Conservation (phyloP, 768 basidiomycete species). For the Obba rivulosa region DNA sequence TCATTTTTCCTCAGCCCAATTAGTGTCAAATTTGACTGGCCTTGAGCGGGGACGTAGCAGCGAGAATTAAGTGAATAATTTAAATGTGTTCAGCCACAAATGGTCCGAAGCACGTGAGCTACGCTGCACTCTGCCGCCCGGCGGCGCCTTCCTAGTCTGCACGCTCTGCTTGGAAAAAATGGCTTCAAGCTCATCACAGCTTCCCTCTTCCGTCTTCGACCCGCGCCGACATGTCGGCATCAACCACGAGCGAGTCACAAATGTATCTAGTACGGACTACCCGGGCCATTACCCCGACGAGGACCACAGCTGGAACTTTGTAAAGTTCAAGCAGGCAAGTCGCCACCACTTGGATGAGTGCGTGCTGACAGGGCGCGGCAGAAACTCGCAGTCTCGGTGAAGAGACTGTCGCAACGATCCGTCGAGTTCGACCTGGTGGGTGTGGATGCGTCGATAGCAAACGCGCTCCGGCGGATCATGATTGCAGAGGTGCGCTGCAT, state of each 20-base stretch:
- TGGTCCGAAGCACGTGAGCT: too few species aligned
- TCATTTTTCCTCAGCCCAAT: too few species aligned
- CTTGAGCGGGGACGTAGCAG: too few species aligned
- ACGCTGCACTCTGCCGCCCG: too few species aligned
- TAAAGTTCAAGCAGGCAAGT: conserved; percentile 71
- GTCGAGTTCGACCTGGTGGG: conserved; percentile 95
- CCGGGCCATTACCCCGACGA: conserved; percentile 86
- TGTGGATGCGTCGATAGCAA: conserved; percentile 93
- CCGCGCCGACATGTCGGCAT: conserved; percentile 59
- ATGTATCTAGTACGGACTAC: conserved; percentile 87
- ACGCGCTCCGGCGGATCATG: conserved; percentile 87
- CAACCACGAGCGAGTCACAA: conserved; percentile 61
- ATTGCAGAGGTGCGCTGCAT: conserved; percentile 75
- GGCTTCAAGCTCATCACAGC: conserved; percentile 18
- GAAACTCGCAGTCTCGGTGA: conserved; percentile 70
- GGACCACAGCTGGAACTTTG: conserved; percentile 80
- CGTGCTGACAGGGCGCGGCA: conserved; percentile 23
- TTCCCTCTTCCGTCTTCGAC: conserved; percentile 27
- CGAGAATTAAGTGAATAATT: too few species aligned
- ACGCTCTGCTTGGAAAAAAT: too few species aligned
- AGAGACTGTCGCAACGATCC: conserved; percentile 74
- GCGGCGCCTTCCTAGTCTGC: too few species aligned
- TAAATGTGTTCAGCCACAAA: too few species aligned
- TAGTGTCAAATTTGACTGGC: too few species aligned
- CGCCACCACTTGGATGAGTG: background rate